These are phyloP conservation scores for Zygotorulaspora mrakii DNA, from an alignment of 1,139 yeast species.

Conservation along the genomic window DNA sequence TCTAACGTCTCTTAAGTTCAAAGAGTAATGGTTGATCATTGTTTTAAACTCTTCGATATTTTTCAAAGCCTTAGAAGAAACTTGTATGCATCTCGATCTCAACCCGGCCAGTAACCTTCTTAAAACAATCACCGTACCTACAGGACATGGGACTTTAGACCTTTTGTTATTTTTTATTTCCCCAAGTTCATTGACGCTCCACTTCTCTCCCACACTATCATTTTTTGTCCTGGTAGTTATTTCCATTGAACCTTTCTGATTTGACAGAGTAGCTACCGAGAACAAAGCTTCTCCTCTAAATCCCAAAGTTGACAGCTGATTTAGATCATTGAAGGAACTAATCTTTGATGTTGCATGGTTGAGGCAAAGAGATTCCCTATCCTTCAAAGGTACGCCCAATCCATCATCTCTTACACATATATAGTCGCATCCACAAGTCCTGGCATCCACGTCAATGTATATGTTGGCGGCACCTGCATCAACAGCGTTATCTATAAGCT, in stretches of 20 bases:
- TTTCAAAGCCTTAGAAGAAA: constrained; percentile 29
- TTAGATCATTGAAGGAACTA: constrained; percentile 42
- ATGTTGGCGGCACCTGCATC: constrained; percentile 59
- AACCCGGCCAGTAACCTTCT: constrained; percentile 36
- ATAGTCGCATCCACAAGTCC: constrained; percentile 50
- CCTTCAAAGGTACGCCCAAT: constrained; percentile 49
- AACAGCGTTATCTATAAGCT: constrained; percentile 64
- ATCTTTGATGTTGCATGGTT: constrained; percentile 64
- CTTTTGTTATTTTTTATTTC: constrained; percentile 20
- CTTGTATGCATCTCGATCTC: constrained; percentile 40
- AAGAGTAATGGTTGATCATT: constrained; percentile 36
- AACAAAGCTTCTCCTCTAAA: constrained; percentile 71
- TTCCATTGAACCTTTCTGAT: constrained; percentile 32
- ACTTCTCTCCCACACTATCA: constrained; percentile 38
- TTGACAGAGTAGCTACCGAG: constrained; percentile 48
- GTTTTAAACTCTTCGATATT: constrained; percentile 31
- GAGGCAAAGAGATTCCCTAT: constrained; percentile 49
- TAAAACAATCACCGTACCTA: constrained; percentile 41
- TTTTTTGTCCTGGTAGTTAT: constrained; percentile 36
- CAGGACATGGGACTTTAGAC: constrained; percentile 27
- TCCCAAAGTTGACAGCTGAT: constrained; percentile 49
- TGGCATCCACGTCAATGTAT: constrained; percentile 53
- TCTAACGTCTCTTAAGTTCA: constrained; percentile 36
- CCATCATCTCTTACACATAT: constrained; percentile 68
- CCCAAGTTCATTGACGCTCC: constrained; percentile 40